Base-by-base conservation (phyloP, 163 green algal genomes). In the Scenedesmus sp. region DNA sequence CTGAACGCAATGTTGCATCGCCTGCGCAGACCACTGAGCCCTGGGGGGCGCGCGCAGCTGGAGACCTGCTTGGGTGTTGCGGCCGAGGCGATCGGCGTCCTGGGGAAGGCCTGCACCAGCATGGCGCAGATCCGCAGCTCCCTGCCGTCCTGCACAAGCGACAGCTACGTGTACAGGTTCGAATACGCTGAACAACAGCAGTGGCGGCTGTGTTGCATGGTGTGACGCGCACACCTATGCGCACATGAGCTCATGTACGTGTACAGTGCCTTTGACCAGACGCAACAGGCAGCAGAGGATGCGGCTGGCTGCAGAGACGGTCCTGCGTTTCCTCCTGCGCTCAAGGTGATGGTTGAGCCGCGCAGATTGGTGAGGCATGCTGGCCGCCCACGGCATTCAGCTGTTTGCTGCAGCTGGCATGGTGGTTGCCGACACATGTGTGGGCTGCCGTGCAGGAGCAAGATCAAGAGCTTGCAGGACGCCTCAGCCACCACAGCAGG, bases 391-490 rank as follows among this genome's bases (percentile, higher is more conserved):
- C 9, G 51, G 51, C 51, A 16, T 18, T 72, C 3, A 35, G 59
- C 59, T 72, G 22, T 35, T 72, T 20, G 59, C 59, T 35, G 24
- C 59, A 72, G 59, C 59, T 61, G 51, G 22, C 13, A 16, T 61
- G 51, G 51, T 53, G 4, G 53, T 16, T 65, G 13, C 15, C 49
- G 26, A 26, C 3, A 22, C 15, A 35, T 72, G 59, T 33, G 59
- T 72, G 13, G 22, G 37, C 26, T 40, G 30, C 24, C 40, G 65
- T 33, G 88, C 86, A 61, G 90, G 26, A 90, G 93, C 35, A 94
- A 94, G 80, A 72, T 95, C 30, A 87, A 89, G 53, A 92, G 92
- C 84, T 70, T 94, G 87, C 76, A 87, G 42, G 89, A 95, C 35
- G 88, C 83, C 7, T 86, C 92, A 24, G 65, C 76, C 61, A 95